Percentiles rank a stretch among this genome's conserved stretches.
Evolutionary conservation across 2,329 filamentous ascomycete genomes (phyloP).

Genomic region (Ophiocordyceps camponoti-leonardi): DNA sequence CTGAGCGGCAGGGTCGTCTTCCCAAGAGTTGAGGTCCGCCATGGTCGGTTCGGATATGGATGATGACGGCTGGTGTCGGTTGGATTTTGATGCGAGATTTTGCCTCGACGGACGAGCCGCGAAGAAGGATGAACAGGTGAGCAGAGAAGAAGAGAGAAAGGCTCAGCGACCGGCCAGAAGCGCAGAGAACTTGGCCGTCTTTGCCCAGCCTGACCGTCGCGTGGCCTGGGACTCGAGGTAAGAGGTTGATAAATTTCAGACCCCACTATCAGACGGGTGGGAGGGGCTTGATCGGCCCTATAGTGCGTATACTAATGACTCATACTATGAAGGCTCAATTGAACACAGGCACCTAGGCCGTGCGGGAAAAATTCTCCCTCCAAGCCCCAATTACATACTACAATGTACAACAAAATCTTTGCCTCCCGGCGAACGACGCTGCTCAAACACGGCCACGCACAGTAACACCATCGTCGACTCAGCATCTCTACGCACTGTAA

Average conservation of each 20-base stretch:
- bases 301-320: not conserved
- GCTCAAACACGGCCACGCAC: not conserved
- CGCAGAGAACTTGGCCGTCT: slow-evolving; percentile 1
- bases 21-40: slow-evolving; percentile 90
- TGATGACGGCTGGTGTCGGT: not conserved
- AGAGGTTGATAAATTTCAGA: slow-evolving; percentile 20
- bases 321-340: not conserved
- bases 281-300: slow-evolving; percentile 9
- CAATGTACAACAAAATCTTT: not conserved
- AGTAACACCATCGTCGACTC: not conserved
- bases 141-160: not conserved
- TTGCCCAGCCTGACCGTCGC: slow-evolving; percentile 4
- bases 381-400: not conserved
- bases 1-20: slow-evolving; percentile 67
- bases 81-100: not conserved
- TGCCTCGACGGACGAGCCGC: not conserved
- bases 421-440: not conserved
- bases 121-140: not conserved
- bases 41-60: slow-evolving; percentile 28
- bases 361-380: not conserved
- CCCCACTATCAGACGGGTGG: slow-evolving; percentile 21
- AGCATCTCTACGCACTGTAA: not conserved
- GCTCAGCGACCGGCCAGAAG: not conserved
- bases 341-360: not conserved
- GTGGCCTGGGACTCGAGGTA: slow-evolving; percentile 5